Evolutionary conservation across 2,329 filamentous ascomycete species (phyloP), one percentile per base, ranked within the genome.

Genomic region (Geosmithia flava): DNA sequence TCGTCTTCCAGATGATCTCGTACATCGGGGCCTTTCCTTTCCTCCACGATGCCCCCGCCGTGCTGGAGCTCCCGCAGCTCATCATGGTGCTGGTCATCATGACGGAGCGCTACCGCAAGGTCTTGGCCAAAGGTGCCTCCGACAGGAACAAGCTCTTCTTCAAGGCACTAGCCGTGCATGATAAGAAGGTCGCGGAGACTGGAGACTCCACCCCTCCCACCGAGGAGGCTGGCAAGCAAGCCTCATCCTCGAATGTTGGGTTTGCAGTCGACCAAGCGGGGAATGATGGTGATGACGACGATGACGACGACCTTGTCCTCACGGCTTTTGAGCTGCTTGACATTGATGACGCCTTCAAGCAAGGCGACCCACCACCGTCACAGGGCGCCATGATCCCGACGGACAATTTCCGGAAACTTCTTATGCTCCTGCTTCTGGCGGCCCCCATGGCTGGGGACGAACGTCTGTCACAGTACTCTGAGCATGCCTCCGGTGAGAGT

Each of bases 1-100:
- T 88, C 42, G 58, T 88, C 44, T 87, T 85, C 57, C 81, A 85
- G 56, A 83, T 87, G 72, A 62, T 82, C 2, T 82, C 80, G 4
- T 85, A 82, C 54, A 69, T 87, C 1, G 85, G 81, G 30, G 80
- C 84, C 1, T 88, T 89, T 50, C 85, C 85, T 0, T 87, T 87
- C 53, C 69, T 85, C 2, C 73, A 77, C 47, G 79, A 86, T 56
- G 83, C 83, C 0, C 85, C 85, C 0, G 81, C 75, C 2, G 80
- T 87, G 2, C 63, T 89, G 45, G 81, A 83, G 8, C 74, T 84
- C 42, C 79, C 85, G 51, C 80, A 82, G 55, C 67, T 87, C 63
- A 72, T 88, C 50, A 85, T 86, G 67, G 81, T 85, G 1, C 72
- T 88, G 45, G 80, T 81, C 2, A 77, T 89, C 52, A 72, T 87